Conservation (phyloP, 1,284 basidiomycete genomes). For the Puccinia novopanici region DNA sequence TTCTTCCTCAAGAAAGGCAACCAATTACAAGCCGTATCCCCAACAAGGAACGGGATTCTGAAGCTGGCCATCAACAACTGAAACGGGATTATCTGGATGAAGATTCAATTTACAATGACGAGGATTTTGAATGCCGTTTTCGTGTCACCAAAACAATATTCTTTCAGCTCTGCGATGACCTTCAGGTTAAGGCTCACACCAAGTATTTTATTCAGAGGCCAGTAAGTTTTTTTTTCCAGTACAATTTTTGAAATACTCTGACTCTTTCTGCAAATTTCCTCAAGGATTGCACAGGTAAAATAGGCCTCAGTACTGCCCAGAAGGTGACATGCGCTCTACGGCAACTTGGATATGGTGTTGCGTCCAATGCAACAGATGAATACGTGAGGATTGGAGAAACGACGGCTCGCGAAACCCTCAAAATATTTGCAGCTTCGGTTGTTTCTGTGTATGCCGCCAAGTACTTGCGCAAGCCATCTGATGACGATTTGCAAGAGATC, state of each 20-base stretch:
- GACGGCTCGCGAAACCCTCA: background rate
- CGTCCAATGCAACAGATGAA: constrained; percentile 11
- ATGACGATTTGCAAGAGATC: background rate
- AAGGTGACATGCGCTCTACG: background rate
- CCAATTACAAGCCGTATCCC: background rate
- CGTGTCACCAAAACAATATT: background rate
- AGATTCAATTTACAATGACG: background rate
- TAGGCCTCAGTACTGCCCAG: background rate
- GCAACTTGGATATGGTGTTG: constrained; percentile 22
- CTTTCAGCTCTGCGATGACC: constrained; percentile 4
- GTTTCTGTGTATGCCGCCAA: background rate
- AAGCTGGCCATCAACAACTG: background rate
- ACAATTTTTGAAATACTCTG: background rate
- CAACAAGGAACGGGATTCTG: constrained; percentile 6
- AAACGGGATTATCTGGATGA: background rate
- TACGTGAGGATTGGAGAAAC: constrained; percentile 3
- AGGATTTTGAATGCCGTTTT: background rate
- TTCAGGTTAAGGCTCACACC: background rate
- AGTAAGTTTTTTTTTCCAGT: background rate
- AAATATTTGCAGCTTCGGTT: background rate
- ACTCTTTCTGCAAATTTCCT: background rate
- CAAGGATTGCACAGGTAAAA: background rate
- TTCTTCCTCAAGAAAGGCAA: too few relatives aligned
- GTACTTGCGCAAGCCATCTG: constrained; percentile 6
- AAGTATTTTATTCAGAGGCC: background rate